phyloP scores from a whole-genome alignment of 2,329 filamentous ascomycete genomes.

The Aspergillus pseudoglaucus region DNA sequence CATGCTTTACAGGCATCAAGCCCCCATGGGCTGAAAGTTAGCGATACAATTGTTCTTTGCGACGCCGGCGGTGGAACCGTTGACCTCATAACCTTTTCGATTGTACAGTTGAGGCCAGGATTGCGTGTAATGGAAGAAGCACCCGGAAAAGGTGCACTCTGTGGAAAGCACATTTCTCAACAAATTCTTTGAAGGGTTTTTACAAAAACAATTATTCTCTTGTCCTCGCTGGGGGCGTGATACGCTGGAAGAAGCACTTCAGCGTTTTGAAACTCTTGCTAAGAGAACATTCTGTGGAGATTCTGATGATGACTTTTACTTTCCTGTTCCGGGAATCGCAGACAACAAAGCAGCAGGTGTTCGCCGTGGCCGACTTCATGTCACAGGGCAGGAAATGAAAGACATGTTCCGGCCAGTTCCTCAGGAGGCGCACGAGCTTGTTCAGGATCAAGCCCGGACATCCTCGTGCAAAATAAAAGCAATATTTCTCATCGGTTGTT shows the following conservation, averaged over 20 bases:
- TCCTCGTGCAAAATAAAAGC: slow-evolving; percentile 54
- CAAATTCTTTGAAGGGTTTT: slow-evolving; percentile 17
- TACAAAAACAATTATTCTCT: slow-evolving; percentile 10
- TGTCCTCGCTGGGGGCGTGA: slow-evolving; percentile 17
- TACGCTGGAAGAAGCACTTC: slow-evolving; percentile 19
- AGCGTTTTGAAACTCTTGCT: slow-evolving; percentile 17
- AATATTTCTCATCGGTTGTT: slow-evolving; percentile 24
- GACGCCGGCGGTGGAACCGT: slow-evolving; percentile 24
- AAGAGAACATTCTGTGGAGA: slow-evolving; percentile 20
- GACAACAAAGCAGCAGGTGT: slow-evolving; percentile 14
- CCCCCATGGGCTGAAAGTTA: slow-evolving; percentile 8
- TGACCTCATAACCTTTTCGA: slow-evolving; percentile 25
- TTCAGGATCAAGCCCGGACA: slow-evolving; percentile 39
- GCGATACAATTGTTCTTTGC: slow-evolving; percentile 20
- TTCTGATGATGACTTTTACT: slow-evolving; percentile 8
- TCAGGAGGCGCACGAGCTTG: slow-evolving; percentile 12
- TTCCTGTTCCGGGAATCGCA: slow-evolving; percentile 18
- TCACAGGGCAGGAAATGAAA: slow-evolving; percentile 12
- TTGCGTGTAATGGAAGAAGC: slow-evolving; percentile 20
- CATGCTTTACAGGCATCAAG: slow-evolving; percentile 7
- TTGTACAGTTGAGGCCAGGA: slow-evolving; percentile 16
- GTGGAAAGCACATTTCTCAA: slow-evolving; percentile 25
- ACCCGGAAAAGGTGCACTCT: slow-evolving; percentile 16
- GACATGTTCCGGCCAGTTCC: slow-evolving; percentile 18
- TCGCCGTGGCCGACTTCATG: slow-evolving; percentile 13